A percentile compares a stretch with the other conserved stretches of the same genome.
These are phyloP conservation scores for Lasiodiplodia sp. DNA, from an alignment of 2,329 filamentous ascomycete species.

Conservation along the genomic window DNA sequence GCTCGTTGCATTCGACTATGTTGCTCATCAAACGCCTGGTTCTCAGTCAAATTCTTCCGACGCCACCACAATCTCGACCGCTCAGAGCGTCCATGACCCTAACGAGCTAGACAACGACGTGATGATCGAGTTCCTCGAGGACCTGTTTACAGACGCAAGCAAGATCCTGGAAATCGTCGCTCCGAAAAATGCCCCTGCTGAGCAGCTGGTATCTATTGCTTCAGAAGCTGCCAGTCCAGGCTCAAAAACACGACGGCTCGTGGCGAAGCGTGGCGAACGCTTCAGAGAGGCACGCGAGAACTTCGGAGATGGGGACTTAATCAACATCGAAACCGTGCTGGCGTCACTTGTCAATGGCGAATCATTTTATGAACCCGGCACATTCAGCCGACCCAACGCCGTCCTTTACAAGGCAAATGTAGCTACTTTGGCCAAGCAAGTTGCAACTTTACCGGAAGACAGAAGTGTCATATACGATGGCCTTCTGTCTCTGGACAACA, in stretches of 20 bases:
- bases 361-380: background rate
- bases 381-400: slow-evolving; percentile 45
- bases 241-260: slow-evolving; percentile 35
- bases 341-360: background rate
- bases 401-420: slow-evolving; percentile 56
- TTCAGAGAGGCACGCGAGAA: slow-evolving; percentile 45
- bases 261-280: slow-evolving; percentile 38
- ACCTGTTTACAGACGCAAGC: slow-evolving; percentile 41
- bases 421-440: slow-evolving; percentile 48
- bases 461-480: slow-evolving; percentile 41
- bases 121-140: slow-evolving; percentile 51
- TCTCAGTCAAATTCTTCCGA: slow-evolving; percentile 51
- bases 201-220: background rate
- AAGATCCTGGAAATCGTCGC: slow-evolving; percentile 44
- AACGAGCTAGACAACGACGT: slow-evolving; percentile 48
- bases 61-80: slow-evolving; percentile 55
- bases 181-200: slow-evolving; percentile 30
- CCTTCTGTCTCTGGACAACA: slow-evolving; percentile 42
- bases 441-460: slow-evolving; percentile 42
- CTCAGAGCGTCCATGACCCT: slow-evolving; percentile 33
- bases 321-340: slow-evolving; percentile 38
- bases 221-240: slow-evolving; percentile 39
- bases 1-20: background rate
- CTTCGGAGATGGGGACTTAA: slow-evolving; percentile 50
- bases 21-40: slow-evolving; percentile 43